These are phyloP conservation scores for Podospora didyma DNA, from an alignment of 495 filamentous ascomycete species.

Conservation along the genomic window DNA sequence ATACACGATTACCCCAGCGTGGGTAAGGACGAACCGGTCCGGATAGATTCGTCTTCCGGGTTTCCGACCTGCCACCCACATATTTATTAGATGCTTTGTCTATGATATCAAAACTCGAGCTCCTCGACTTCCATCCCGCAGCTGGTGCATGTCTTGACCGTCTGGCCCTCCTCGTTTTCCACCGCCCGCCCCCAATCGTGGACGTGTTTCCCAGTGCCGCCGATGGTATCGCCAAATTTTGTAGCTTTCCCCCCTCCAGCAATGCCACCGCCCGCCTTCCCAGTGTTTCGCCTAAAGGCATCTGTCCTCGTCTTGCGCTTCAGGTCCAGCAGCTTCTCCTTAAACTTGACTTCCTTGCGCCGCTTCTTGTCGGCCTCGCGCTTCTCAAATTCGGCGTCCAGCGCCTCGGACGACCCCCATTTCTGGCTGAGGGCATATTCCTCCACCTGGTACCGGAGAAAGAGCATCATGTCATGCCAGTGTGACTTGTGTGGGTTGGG, in stretches of 20 bases:
- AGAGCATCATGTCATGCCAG: slow-evolving; percentile 99
- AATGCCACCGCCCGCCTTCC: slow-evolving; percentile 36
- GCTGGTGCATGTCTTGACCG: slow-evolving; percentile 76
- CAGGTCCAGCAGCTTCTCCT: slow-evolving; percentile 76
- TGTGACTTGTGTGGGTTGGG: slow-evolving; percentile 94
- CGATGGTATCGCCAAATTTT: slow-evolving; percentile 74
- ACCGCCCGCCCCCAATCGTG: slow-evolving; percentile 88
- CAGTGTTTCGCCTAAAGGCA: slow-evolving; percentile 62
- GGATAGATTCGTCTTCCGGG: no score
- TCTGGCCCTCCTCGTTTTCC: slow-evolving; percentile 75
- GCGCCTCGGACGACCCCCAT: slow-evolving; percentile 79
- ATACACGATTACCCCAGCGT: no score
- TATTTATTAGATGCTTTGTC: no score
- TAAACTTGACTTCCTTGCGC: slow-evolving; percentile 88
- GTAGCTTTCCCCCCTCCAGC: slow-evolving; percentile 37
- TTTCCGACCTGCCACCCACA: no score
- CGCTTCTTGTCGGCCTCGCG: slow-evolving; percentile 79
- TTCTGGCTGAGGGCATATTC: slow-evolving; percentile 78
- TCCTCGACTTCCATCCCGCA: slow-evolving; percentile 99
- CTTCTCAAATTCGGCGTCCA: slow-evolving; percentile 86
- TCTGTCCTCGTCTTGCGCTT: slow-evolving; percentile 94
- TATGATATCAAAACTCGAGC: slow-evolving; percentile 64
- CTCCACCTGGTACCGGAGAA: slow-evolving; percentile 88
- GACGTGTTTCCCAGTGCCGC: slow-evolving; percentile 66
- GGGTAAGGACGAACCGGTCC: no score